These are phyloP conservation scores for Dovyalis caffra DNA, from an alignment of 345 rosid genomes.

Conservation along the genomic window DNA sequence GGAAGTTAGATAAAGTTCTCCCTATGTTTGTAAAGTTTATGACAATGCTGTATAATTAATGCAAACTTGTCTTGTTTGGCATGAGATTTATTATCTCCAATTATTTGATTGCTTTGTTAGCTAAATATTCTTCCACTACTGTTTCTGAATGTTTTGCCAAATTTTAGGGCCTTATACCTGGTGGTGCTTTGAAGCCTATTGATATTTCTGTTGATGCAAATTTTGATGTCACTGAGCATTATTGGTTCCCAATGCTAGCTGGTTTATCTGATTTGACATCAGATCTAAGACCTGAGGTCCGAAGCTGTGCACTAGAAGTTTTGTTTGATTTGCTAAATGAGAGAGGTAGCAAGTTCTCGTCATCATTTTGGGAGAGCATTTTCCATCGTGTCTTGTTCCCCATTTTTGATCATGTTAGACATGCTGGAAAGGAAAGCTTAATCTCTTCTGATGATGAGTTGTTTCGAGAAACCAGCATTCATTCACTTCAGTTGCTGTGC, in stretches of 20 bases:
- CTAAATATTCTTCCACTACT: background rate
- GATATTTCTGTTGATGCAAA: constrained; percentile 48
- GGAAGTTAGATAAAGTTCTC: too few relatives aligned
- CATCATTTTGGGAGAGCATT: constrained; percentile 91
- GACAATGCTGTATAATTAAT: background rate
- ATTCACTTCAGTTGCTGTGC: constrained; percentile 86
- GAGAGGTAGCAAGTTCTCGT: constrained; percentile 82
- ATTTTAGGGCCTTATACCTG: constrained; percentile 81
- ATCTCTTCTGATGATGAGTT: constrained; percentile 68
- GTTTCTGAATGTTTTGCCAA: constrained; percentile 15
- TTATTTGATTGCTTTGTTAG: background rate
- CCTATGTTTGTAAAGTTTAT: background rate
- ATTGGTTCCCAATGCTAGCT: constrained; percentile 93
- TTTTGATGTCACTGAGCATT: constrained; percentile 85
- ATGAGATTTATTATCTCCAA: background rate
- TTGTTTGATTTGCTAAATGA: constrained; percentile 88
- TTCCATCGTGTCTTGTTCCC: constrained; percentile 91
- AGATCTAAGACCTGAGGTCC: constrained; percentile 77
- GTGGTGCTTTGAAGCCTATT: constrained; percentile 75
- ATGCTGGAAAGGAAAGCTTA: constrained; percentile 77
- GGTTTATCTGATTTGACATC: constrained; percentile 90
- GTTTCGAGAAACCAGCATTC: constrained; percentile 90
- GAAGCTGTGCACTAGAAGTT: constrained; percentile 90
- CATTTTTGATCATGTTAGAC: constrained; percentile 87
- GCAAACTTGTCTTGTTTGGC: background rate